Evolutionary conservation across 2,329 filamentous ascomycete genomes (phyloP), one percentile per base, ranked within the genome.

Genomic region (Calonectria pteridis): DNA sequence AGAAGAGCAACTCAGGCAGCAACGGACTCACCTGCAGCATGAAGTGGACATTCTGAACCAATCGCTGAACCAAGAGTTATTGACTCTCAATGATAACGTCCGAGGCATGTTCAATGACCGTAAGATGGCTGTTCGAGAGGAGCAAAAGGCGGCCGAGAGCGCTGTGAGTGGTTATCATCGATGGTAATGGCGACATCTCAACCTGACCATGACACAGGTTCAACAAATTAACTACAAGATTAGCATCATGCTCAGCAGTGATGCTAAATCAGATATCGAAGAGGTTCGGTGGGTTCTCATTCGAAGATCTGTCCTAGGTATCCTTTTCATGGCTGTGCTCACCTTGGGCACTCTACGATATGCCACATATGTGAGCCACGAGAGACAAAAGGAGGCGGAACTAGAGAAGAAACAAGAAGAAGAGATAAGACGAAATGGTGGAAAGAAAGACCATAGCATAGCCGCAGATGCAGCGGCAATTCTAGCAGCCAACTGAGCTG

Each of bases 181-280:
- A 62, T 33, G 26, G 35, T 29, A 18, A 33, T 16, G 29, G 23
- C 29, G 7, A 43, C 20, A 35, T 18, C 6, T 43, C 14, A 49
- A 28, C 40, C 75, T 81, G 40, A 81, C 67, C 67, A 33, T 23
- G 11, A 9, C 18, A 5, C 80, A 95, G 89, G 96, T 98, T 75
- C 96, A 98, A 88, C 94, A 98, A 86, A 90, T 98, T 78, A 98
- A 96, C 85, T 98, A 98, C 86, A 97, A 98, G 83, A 98, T 99
- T 84, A 97, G 94, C 28, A 95, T 98, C 37, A 90, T 91, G 50
- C 89, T 99, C 53, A 97, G 95, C 83, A 97, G 95, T 75, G 97
- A 98, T 84, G 92, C 94, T 62, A 96, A 96, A 83, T 96, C 94
- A 6, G 94, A 98, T 79, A 96, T 98, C 63, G 97, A 99, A 84